These are phyloP conservation scores for Tuber magnatum DNA, from an alignment of 495 filamentous ascomycete species.

Conservation along the genomic window DNA sequence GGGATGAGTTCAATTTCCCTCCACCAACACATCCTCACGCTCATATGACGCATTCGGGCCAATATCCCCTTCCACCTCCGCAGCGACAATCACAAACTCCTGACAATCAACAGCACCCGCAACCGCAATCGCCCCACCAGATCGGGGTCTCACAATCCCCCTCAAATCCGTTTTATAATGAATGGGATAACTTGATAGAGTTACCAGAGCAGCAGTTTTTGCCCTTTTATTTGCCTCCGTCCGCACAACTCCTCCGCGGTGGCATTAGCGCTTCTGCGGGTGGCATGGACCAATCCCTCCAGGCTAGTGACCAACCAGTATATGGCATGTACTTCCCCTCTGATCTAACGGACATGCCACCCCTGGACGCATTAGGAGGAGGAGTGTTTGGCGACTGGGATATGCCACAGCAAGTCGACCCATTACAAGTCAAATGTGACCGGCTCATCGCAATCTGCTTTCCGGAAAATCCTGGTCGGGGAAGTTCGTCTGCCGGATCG, in stretches of 20 bases:
- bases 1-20: slow-evolving; percentile 38
- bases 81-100: slow-evolving; percentile 20
- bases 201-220: not conserved
- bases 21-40: slow-evolving; percentile 36
- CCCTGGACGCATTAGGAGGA: not conserved
- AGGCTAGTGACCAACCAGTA: not conserved
- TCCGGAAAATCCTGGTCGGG: slow-evolving; percentile 44
- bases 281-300: not conserved
- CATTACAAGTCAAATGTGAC: slow-evolving; percentile 49
- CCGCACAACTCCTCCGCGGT: not conserved
- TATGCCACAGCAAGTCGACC: slow-evolving; percentile 42
- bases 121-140: slow-evolving; percentile 8
- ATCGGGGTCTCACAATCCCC: not conserved
- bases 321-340: not conserved
- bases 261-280: not conserved
- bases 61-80: slow-evolving; percentile 9
- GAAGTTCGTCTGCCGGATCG: slow-evolving; percentile 19
- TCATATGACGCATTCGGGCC: slow-evolving; percentile 31
- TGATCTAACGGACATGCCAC: not conserved
- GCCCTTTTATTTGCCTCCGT: slow-evolving; percentile 4
- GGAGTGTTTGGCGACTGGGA: not conserved
- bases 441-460: slow-evolving; percentile 53
- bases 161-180: not conserved
- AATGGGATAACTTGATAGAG: not conserved
- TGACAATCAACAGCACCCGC: slow-evolving; percentile 17